Evolutionary conservation across 176 grass and related monocot species (phyloP), one percentile per base, ranked within the genome.

Genomic region (Sorghum bicolor): DNA sequence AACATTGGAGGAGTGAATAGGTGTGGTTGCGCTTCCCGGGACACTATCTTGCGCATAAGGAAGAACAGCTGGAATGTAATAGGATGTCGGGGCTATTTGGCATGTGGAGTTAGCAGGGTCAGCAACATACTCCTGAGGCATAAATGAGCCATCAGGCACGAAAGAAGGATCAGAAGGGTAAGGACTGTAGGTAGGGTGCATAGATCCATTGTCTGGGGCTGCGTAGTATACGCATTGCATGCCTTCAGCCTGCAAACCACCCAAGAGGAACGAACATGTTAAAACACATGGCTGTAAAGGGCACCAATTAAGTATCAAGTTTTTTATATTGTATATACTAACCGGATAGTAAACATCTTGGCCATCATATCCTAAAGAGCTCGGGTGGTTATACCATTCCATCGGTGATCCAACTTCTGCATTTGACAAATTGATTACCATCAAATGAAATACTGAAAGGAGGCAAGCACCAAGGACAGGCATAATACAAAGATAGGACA

Each of bases 301-400:
- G 4, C 31, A 62, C 61, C 6, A 41, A 5, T 2, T 22, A 11
- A 74, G 3, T 31, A 62, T 3, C 40, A 8, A 39, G 12, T 29
- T 4, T 32, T 11, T 28, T 8, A 62, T 32, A 6, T 37, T 32
- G 12, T 67, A 62, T 62, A 63, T 13, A 93, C 82, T 74, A 68
- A 99, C 96, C 80, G 67, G 76, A 41, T 89, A 92, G 88, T 89
- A 89, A 38, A 89, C 15, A 82, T 96, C 96, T 87, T 90, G 96
- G 72, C 85, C 83, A 60, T 94, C 89, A 67, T 87, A 96, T 65
- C 85, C 86, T 71, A 88, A 64, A 70, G 91, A 78, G 36, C 28
- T 95, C 10, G 80, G 89, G 55, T 77, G 43, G 36, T 88, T 89
- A 67, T 90, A 90, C 93, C 96, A 96, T 74, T 92, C 90, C 87